A percentile compares a stretch with the other conserved stretches of the same genome.
Evolutionary conservation across 768 basidiomycete species (phyloP).

Genomic region (Mycena indigotica): DNA sequence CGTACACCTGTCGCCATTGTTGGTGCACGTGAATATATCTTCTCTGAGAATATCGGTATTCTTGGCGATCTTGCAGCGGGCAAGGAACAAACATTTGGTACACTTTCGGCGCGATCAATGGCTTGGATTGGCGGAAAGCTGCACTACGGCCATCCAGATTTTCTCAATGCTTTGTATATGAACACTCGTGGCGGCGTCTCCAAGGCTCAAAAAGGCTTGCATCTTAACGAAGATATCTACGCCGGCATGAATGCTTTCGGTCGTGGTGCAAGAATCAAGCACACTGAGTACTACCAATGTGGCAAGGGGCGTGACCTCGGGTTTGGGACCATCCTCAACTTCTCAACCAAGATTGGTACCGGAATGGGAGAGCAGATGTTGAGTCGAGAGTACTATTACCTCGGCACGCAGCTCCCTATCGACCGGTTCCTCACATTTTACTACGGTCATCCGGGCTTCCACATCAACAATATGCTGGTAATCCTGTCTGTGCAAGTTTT

Average conservation of each 20-base stretch:
- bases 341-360: conserved; percentile 99
- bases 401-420: conserved; percentile 96
- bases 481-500: conserved; percentile 96
- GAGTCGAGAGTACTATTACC: conserved; percentile 97
- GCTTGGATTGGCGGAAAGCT: conserved; percentile 98
- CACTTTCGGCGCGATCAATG: conserved; percentile 89
- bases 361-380: conserved; percentile 99
- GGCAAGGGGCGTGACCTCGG: conserved; percentile 98
- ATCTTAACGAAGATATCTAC: conserved; percentile 99
- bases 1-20: conserved; percentile 93
- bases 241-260: conserved; percentile 99
- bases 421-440: conserved; percentile 99
- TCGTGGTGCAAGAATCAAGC: conserved; percentile 96
- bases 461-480: conserved; percentile 99
- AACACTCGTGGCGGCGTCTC: conserved; percentile 97
- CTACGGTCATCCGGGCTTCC: conserved; percentile 99
- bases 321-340: conserved; percentile 98
- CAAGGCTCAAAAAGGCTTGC: conserved; percentile 99
- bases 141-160: conserved; percentile 99
- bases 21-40: conserved; percentile 99
- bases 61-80: conserved; percentile 97
- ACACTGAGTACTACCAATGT: conserved; percentile 99
- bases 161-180: conserved; percentile 97
- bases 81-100: conserved; percentile 99
- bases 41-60: conserved; percentile 99